Evolutionary conservation across 306 rosid genomes (phyloP).

Genomic region (Prunus mume): DNA sequence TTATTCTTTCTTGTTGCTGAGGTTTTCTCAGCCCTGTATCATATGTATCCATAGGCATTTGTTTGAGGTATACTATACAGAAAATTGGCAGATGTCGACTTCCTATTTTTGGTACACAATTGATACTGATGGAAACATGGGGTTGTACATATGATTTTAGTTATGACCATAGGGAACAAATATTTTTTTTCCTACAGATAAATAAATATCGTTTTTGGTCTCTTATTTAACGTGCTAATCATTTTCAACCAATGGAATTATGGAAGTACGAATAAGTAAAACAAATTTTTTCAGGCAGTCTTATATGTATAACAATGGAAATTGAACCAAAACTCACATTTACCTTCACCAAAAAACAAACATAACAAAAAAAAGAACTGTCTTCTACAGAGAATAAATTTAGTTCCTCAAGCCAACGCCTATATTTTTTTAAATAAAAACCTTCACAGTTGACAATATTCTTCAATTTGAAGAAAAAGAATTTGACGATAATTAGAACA

Average conservation of each 20-base stretch:
- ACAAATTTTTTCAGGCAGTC: background rate
- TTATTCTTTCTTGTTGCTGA: conserved; percentile 13
- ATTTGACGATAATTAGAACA: background rate
- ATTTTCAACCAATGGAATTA: background rate
- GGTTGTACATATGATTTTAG: conserved; percentile 38
- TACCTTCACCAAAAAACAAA: background rate
- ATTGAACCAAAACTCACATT: background rate
- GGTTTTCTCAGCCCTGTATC: conserved; percentile 21
- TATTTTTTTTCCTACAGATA: background rate
- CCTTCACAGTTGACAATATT: background rate
- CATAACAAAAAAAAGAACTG: background rate
- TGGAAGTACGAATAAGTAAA: background rate
- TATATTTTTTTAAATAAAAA: background rate
- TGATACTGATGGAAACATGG: conserved; percentile 13
- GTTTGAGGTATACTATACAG: conserved; percentile 2
- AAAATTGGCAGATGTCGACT: conserved; percentile 25
- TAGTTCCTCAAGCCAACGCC: background rate
- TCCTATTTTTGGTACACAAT: conserved; percentile 18
- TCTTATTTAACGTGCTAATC: background rate
- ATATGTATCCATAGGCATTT: conserved; percentile 21
- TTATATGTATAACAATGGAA: background rate
- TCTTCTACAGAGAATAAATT: background rate
- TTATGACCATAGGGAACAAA: conserved; percentile 16
- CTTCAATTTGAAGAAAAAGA: background rate
- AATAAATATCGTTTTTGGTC: background rate